Evolutionary conservation across 2,329 filamentous ascomycete species (phyloP).

Genomic region (Tolypocladium tundrense): DNA sequence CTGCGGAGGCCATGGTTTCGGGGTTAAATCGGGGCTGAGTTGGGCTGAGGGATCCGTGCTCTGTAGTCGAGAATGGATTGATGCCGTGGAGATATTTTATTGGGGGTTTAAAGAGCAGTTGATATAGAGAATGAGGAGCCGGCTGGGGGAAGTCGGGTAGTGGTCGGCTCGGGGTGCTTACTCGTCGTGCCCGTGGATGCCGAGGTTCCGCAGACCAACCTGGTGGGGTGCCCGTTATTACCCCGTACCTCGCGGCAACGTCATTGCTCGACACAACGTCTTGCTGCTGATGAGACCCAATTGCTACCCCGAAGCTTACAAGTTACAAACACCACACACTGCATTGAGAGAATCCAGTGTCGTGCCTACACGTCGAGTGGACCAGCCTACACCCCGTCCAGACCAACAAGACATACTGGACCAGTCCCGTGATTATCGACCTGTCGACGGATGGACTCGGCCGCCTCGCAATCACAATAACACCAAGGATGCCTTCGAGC

Average conservation of each 20-base stretch:
- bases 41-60: not conserved
- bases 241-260: not conserved
- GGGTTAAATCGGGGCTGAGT: too few species aligned
- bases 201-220: not conserved
- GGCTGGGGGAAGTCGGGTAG: not conserved
- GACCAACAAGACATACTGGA: too few species aligned
- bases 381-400: not conserved
- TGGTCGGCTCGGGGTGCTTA: not conserved
- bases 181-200: not conserved
- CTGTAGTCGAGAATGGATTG: not conserved
- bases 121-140: not conserved
- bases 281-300: not conserved
- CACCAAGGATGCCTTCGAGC: not conserved
- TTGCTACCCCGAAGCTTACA: not conserved
- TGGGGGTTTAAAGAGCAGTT: not conserved
- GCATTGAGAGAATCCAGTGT: not conserved
- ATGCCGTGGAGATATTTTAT: too few species aligned
- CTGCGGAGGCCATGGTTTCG: conserved; percentile 1
- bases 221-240: not conserved
- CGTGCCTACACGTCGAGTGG: not conserved
- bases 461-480: not conserved
- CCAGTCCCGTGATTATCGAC: not conserved
- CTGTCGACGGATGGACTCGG: not conserved
- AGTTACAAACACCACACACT: too few species aligned
- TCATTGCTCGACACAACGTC: not conserved